Conservation (phyloP, 2,329 filamentous ascomycete genomes). For the Penicillium griseofulvum region DNA sequence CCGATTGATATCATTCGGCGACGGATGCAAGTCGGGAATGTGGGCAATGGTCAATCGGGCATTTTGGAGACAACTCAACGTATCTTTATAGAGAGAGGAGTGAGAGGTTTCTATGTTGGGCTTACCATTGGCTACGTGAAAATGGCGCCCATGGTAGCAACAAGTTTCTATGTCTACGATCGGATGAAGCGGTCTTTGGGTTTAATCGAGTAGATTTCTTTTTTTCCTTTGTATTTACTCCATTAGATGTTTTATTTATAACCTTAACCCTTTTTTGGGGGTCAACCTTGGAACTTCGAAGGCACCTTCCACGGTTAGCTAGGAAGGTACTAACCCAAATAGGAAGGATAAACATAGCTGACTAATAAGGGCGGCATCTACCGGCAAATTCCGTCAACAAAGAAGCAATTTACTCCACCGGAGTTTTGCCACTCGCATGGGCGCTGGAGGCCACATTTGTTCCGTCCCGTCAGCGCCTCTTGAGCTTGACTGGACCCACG, state of each 20-base stretch:
- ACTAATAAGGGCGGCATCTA: neutral
- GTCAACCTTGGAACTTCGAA: no score
- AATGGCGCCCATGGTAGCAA: slow-evolving; percentile 82
- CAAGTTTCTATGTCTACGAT: slow-evolving; percentile 67
- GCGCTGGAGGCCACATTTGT: slow-evolving; percentile 4
- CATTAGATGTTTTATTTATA: neutral
- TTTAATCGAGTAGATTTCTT: neutral
- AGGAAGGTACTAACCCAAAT: neutral
- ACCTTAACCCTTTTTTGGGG: no score
- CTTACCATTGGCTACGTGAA: slow-evolving; percentile 94
- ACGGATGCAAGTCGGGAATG: slow-evolving; percentile 93
- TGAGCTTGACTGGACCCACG: slow-evolving; percentile 19
- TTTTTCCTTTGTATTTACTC: neutral
- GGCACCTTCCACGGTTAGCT: neutral
- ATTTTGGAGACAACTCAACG: slow-evolving; percentile 73
- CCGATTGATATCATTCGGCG: slow-evolving; percentile 88
- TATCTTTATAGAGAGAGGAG: slow-evolving; percentile 73
- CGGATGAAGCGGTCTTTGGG: slow-evolving; percentile 29
- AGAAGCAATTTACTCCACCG: slow-evolving; percentile 23
- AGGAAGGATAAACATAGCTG: neutral
- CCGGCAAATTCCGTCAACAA: neutral
- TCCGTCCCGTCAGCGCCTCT: slow-evolving; percentile 17
- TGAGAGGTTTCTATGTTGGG: slow-evolving; percentile 84
- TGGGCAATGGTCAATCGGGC: slow-evolving; percentile 80
- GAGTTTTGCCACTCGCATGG: slow-evolving; percentile 24